Base-by-base conservation (phyloP, 2,329 filamentous ascomycete species). In the Coleophoma crateriformis region DNA sequence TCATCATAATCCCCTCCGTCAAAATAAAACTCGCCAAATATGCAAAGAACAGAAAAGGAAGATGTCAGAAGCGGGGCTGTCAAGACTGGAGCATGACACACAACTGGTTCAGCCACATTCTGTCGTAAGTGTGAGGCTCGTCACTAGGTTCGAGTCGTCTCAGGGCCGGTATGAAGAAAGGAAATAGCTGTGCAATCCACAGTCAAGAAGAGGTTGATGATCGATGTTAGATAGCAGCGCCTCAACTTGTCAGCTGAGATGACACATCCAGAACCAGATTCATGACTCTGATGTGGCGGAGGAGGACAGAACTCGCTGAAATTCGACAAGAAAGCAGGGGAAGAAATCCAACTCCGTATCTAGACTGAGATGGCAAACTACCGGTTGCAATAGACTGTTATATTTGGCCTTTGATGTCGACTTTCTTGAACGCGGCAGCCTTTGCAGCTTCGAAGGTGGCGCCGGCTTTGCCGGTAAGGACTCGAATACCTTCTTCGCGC, bases 361-460 rank as follows among this genome's bases (percentile, higher is more conserved):
- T 49, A 27, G n/a, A 37, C 17, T 34, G 14, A 44, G 32, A 46
- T 22, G 33, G 48, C 19, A 43, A 44, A 22, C 13, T n/a, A 35
- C 27, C 13, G 22, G 33, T 27, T 27, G 27, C 27, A 27, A 27
- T 27, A 27, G 27, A 27, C 27, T 27, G 50, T 63, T 62, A 94
- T 65, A 96, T 95, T 72, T 97, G 92, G 64, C 92, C 91, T 74
- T 97, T 96, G 75, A 97, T 95, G 72, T 97, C 91, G 75, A 97
- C 87, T 66, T 84, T 85, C 64, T 82, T 80, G 70, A 96, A 95
- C 45, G 92, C 92, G 54, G 78, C 76, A 37, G 75, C 70, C 66
- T 85, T 87, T 51, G 88, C 82, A 47, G 72, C 67, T 65, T 96
- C 90, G 68, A 97, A 96, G 17, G 86, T 71, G 39, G 69, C 65